A percentile compares a stretch with the other conserved stretches of the same genome.
phyloP scores from a whole-genome alignment of 1,284 basidiomycete genomes.

The Somion occarium region DNA sequence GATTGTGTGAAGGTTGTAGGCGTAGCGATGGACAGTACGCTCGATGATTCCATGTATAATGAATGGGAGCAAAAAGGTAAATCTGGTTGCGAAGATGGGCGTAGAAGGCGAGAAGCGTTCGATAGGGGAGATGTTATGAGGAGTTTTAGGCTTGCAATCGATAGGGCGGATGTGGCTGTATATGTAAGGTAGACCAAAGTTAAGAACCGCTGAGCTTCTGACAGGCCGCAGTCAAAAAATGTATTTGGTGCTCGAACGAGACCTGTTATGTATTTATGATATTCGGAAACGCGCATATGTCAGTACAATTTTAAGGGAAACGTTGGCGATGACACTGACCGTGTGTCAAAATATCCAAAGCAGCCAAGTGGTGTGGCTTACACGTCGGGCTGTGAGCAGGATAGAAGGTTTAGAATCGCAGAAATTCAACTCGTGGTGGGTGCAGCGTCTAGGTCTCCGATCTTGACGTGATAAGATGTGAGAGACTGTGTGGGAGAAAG shows the following conservation, averaged over 20 bases:
- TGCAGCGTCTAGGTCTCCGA: not conserved
- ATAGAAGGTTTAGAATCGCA: not conserved
- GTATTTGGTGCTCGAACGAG: not conserved
- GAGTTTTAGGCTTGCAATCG: too few relatives aligned
- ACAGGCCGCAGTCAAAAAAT: not conserved
- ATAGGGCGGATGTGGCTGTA: not conserved
- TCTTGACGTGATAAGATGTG: not conserved
- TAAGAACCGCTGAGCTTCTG: too few relatives aligned
- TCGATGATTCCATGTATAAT: not conserved
- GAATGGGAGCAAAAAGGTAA: not conserved
- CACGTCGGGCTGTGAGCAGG: too few relatives aligned
- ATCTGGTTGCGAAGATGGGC: not conserved
- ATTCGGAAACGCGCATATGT: not conserved
- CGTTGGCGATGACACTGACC: not conserved
- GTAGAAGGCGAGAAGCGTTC: too few relatives aligned
- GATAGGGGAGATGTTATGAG: too few relatives aligned
- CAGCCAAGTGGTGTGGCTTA: not conserved
- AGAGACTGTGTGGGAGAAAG: not conserved
- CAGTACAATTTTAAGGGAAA: not conserved
- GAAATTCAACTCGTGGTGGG: not conserved
- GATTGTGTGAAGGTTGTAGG: not conserved
- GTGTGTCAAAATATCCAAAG: not conserved
- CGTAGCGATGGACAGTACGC: too few relatives aligned
- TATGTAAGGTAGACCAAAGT: not conserved
- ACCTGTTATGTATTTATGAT: not conserved